These are phyloP conservation scores for Lumnitzera littorea DNA, from an alignment of 345 rosid genomes.

Conservation along the genomic window DNA sequence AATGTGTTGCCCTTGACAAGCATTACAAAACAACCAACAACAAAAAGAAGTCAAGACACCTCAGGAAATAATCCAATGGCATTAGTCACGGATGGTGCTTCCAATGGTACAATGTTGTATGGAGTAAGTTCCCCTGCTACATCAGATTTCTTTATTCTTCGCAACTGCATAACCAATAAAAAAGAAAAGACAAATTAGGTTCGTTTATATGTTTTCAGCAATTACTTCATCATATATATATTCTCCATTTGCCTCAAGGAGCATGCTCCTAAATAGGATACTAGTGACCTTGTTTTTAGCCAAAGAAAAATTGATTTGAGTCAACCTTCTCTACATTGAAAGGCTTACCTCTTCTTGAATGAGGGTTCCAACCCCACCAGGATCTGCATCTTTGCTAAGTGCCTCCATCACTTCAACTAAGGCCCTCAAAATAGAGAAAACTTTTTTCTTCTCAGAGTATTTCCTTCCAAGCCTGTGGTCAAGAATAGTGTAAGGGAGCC, in stretches of 20 bases:
- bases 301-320: no score
- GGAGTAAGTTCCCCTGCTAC: slow-evolving; percentile 74
- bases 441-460: slow-evolving; percentile 65
- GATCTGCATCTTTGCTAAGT: slow-evolving; percentile 85
- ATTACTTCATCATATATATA: no score
- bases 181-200: no score
- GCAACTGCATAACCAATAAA: slow-evolving; percentile 40
- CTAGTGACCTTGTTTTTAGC: neutral
- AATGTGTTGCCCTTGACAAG: neutral
- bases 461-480: slow-evolving; percentile 26
- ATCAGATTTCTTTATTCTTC: slow-evolving; percentile 55
- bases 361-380: slow-evolving; percentile 73
- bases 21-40: neutral
- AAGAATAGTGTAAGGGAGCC: neutral
- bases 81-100: slow-evolving; percentile 78
- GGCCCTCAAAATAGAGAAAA: slow-evolving; percentile 79
- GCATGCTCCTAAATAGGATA: neutral
- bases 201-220: no score
- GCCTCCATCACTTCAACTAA: slow-evolving; percentile 84
- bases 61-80: slow-evolving; percentile 86
- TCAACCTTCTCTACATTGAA: no score
- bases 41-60: slow-evolving; percentile 31
- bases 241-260: no score
- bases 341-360: slow-evolving; percentile 72
- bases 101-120: slow-evolving; percentile 88